Conservation (phyloP, 768 basidiomycete species). For the Trametes sanguinea region DNA sequence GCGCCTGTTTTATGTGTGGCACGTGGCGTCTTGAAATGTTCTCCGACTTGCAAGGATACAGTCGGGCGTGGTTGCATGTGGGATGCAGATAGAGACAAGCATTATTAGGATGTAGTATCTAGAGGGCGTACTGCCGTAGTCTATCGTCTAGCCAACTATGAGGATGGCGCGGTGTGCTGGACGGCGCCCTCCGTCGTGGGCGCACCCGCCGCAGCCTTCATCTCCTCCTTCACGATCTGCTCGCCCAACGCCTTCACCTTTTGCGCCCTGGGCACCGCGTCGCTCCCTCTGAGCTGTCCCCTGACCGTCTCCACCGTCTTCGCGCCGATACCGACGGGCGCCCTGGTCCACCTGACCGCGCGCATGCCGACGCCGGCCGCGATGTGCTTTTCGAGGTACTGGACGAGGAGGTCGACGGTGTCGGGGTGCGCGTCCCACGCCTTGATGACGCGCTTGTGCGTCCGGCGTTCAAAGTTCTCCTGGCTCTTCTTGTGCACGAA, state of each 20-base stretch:
- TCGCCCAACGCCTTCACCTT: constrained; percentile 38
- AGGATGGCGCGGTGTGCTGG: not conserved
- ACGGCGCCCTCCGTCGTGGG: constrained; percentile 15
- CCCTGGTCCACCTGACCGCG: constrained; percentile 74
- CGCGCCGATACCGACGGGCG: constrained; percentile 53
- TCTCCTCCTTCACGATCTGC: constrained; percentile 43
- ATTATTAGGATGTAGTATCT: not conserved
- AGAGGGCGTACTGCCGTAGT: not conserved
- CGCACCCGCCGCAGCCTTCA: constrained; percentile 23
- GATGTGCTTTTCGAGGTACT: constrained; percentile 73
- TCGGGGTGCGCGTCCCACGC: constrained; percentile 86
- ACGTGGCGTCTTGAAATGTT: no score
- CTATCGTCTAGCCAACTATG: not conserved
- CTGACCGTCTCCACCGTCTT: constrained; percentile 40
- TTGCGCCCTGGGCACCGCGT: constrained; percentile 27
- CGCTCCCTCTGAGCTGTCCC: constrained; percentile 36
- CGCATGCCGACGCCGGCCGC: constrained; percentile 88
- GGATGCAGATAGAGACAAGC: no score
- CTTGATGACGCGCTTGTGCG: constrained; percentile 85
- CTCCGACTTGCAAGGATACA: no score
- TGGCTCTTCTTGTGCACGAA: constrained; percentile 94
- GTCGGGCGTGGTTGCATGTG: no score
- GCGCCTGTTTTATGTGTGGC: no score
- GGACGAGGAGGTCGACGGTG: constrained; percentile 77
- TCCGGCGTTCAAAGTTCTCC: constrained; percentile 89